A percentile compares a stretch with the other conserved stretches of the same genome.
These are phyloP conservation scores for Pythium utonaiense DNA, from an alignment of 352 stramenopile species.

Conservation along the genomic window DNA sequence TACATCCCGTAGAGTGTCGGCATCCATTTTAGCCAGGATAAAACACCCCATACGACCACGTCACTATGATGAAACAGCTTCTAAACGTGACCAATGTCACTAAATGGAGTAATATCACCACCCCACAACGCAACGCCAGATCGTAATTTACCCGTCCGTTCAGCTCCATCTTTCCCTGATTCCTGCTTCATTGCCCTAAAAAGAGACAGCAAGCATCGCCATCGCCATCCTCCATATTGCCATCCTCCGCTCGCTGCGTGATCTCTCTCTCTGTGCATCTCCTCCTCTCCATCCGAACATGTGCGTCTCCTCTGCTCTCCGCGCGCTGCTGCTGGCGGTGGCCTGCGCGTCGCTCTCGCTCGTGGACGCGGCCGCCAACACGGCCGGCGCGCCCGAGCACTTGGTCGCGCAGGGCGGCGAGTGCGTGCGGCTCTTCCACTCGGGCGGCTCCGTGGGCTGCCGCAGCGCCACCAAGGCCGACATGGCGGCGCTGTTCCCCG, in stretches of 20 bases:
- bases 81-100: not conserved
- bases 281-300: not conserved
- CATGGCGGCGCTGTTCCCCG: constrained; percentile 54
- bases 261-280: no score
- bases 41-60: not conserved
- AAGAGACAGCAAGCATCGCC: not conserved
- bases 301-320: constrained; percentile 11
- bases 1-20: not conserved
- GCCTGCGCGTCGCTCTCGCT: constrained; percentile 14
- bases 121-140: constrained; percentile 4
- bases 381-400: constrained; percentile 57
- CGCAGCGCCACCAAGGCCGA: constrained; percentile 46
- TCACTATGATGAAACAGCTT: not conserved
- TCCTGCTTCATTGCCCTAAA: not conserved
- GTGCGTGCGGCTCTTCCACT: constrained; percentile 80
- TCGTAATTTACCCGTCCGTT: constrained; percentile 13
- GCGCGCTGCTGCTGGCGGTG: constrained; percentile 12
- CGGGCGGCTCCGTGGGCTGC: constrained; percentile 57
- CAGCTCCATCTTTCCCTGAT: constrained; percentile 9
- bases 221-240: no score
- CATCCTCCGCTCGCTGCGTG: no score
- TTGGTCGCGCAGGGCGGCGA: constrained; percentile 58
- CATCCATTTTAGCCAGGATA: not conserved
- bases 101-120: constrained; percentile 6
- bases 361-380: constrained; percentile 47